phyloP scores from a whole-genome alignment of 345 rosid genomes.

The Syzygium oleosum region DNA sequence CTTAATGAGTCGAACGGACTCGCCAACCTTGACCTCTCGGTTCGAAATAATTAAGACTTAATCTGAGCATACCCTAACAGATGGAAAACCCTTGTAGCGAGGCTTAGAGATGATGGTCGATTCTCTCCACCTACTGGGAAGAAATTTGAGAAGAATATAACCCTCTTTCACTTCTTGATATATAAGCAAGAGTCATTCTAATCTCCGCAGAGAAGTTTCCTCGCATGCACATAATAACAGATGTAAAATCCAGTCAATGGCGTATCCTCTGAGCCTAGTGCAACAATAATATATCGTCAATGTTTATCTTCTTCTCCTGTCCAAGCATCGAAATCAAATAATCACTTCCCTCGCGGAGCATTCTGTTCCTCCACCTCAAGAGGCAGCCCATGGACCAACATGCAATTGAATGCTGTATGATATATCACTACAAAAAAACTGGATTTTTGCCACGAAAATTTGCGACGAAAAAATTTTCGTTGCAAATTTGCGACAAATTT shows the following conservation, averaged over 20 bases:
- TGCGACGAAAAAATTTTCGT: too few species aligned
- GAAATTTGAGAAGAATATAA: neutral
- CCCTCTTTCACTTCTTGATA: neutral
- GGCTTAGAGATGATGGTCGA: neutral
- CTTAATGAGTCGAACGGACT: neutral
- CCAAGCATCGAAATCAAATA: neutral
- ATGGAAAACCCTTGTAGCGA: neutral
- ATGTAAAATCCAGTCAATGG: neutral
- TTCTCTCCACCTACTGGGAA: neutral
- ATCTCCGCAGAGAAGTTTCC: neutral
- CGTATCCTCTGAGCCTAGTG: neutral
- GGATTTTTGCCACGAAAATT: too few species aligned
- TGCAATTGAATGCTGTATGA: neutral
- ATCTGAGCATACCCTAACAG: neutral
- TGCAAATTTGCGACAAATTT: too few species aligned
- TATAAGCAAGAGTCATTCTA: neutral
- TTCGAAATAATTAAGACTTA: neutral
- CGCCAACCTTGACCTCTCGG: neutral
- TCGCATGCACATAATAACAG: neutral
- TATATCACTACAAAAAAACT: too few species aligned
- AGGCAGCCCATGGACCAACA: neutral
- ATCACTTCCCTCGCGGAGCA: neutral
- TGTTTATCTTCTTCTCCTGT: neutral
- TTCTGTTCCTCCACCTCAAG: neutral
- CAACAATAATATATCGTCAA: neutral